These are phyloP conservation scores for Obba rivulosa DNA, from an alignment of 768 basidiomycete species.

Conservation along the genomic window DNA sequence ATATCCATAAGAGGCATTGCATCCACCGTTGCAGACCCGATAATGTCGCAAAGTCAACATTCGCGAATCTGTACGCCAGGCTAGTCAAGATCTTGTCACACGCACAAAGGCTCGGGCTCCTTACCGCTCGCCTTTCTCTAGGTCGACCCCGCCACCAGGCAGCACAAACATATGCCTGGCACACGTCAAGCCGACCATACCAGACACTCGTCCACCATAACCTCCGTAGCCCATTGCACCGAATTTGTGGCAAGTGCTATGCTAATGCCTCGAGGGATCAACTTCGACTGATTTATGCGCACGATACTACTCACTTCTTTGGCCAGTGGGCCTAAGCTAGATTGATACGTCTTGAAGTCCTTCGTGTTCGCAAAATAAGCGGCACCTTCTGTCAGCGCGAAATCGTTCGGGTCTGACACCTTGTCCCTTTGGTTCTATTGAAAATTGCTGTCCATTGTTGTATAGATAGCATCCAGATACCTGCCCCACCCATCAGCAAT, in stretches of 20 bases:
- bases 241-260: slow-evolving; percentile 13
- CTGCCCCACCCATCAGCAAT: background rate
- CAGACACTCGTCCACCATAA: slow-evolving; percentile 10
- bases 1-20: slow-evolving; percentile 2
- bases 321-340: background rate
- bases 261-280: background rate
- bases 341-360: slow-evolving; percentile 1
- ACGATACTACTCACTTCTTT: slow-evolving; percentile 2
- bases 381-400: slow-evolving; percentile 7
- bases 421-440: slow-evolving; percentile 7
- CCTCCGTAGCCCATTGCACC: slow-evolving; percentile 9
- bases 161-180: slow-evolving; percentile 13
- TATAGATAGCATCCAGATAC: slow-evolving; percentile 8
- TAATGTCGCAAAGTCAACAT: slow-evolving; percentile 7
- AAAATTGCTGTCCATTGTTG: slow-evolving; percentile 13
- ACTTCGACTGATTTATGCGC: background rate
- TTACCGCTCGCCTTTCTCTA: slow-evolving; percentile 15
- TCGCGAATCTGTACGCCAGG: slow-evolving; percentile 3
- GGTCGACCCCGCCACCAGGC: slow-evolving; percentile 12
- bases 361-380: slow-evolving; percentile 10
- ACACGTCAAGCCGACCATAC: slow-evolving; percentile 10
- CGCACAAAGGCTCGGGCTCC: background rate
- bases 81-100: background rate
- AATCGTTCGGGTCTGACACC: slow-evolving; percentile 7
- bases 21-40: slow-evolving; percentile 9